Conservation (phyloP, 495 filamentous ascomycete species). For the Lepraria neglecta region DNA sequence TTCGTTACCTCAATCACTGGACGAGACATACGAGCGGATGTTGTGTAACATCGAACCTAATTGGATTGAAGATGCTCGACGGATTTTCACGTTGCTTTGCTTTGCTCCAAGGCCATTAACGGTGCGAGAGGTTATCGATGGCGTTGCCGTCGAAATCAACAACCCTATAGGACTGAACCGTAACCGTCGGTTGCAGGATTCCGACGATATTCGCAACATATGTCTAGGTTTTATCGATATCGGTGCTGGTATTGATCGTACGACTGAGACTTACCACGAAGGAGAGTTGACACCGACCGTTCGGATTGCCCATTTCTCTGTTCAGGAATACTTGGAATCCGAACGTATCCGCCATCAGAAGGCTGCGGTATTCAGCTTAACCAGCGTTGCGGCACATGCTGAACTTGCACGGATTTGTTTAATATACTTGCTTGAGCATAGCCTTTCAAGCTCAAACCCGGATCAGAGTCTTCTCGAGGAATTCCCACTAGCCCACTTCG, state of each 20-base stretch:
- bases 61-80: conserved; percentile 31
- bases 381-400: conserved; percentile 23
- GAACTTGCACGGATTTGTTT: conserved; percentile 34
- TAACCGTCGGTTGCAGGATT: conserved; percentile 25
- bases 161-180: conserved; percentile 24
- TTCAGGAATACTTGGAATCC: conserved; percentile 40
- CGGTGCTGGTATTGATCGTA: background rate
- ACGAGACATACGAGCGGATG: conserved; percentile 37
- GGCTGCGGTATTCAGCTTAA: conserved; percentile 27
- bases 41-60: conserved; percentile 29
- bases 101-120: conserved; percentile 32
- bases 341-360: conserved; percentile 31
- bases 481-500: conserved; percentile 30
- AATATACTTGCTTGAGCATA: conserved; percentile 33
- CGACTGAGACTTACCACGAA: conserved; percentile 7
- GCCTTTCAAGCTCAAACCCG: conserved; percentile 19
- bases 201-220: conserved; percentile 27
- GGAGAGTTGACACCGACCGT: conserved; percentile 9
- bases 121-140: conserved; percentile 33
- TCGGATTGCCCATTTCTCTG: conserved; percentile 39
- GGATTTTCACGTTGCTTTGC: conserved; percentile 36
- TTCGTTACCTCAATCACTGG: conserved; percentile 34
- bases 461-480: conserved; percentile 18
- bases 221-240: conserved; percentile 31
- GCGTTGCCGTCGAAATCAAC: conserved; percentile 30